Evolutionary conservation across 108 stramenopile species (phyloP), one percentile per base, ranked within the genome.

Genomic region (Seminavis robusta): DNA sequence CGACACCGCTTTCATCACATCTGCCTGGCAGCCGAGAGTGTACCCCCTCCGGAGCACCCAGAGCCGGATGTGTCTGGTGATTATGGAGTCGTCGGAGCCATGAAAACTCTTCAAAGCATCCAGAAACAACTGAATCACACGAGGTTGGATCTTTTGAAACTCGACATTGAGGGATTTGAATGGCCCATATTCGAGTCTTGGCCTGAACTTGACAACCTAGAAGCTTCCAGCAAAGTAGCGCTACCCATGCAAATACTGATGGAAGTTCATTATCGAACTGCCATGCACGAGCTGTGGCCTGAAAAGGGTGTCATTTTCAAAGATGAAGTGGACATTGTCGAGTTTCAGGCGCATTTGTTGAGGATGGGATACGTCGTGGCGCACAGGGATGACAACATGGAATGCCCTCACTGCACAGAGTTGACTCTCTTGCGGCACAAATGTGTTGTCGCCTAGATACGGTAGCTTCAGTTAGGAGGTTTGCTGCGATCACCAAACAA

Each of bases 331-430:
- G 65, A 47, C 4, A 40, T 66, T 17, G 37, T 59, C 15, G 5
- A 45, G 19, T 31, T 67, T 10, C 51, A 59, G 44, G 49, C 21
- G 0, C 47, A 36, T 34, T 42, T 67, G 50, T 11, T 67, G 47
- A 33, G 29, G 16, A 59, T 59, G 34, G 66, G 66, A 33, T 40
- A 60, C 38, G 48, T 61, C 10, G 51, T 52, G 27, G 27, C 44
- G 7, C 11, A 46, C 4, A 40, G 66, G 4, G 49, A 67, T 47
- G 66, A 67, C 49, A 67, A 67, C 36, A 23, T 30, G n/a, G 10
- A 25, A 2, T 67, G 66, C 54, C 41, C 28, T 7, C 51, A 52
- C 38, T 60, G 66, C 20, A 56, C 66, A 2, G 66, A 67, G 34
- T 30, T 67, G 27, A 60, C 66, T 11, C 21, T 67, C 34, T 0